Base-by-base conservation (phyloP, 371 early-diverging fungal species). In the Mortierella sp. region DNA sequence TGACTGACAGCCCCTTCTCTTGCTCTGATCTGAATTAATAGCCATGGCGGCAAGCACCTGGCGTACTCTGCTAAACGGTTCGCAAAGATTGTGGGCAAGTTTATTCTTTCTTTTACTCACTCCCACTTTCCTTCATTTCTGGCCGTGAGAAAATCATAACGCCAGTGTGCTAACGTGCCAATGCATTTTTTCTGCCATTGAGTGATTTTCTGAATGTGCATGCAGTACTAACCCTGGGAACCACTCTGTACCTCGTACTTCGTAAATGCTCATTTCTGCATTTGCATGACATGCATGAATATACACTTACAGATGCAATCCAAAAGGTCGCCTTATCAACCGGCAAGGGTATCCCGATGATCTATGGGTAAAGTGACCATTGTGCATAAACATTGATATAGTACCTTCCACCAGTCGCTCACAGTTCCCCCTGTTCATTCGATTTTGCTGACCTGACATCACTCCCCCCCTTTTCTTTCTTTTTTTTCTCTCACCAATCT, bases 41-140 rank as follows among this genome's bases (percentile, higher is more conserved):
- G 77, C 73, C 90, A 89, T 74, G 87, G 80, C 24, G 90, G 90
- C 38, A 75, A 78, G 71, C 90, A 88, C 77, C 77, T 83, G 70
- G 81, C 87, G 55, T 90, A 90, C 75, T 90, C 90, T 49, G 88
- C 91, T 11, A 75, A 79, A 68, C 77, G 63, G 58, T 90, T 90
- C 71, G 80, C 90, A 14, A 87, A 87, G 70, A 77, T 90, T 43
- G 90, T 90, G 16, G 88, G 83, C 79, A 83, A 44, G 74, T 51
- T 43, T 68, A n/a, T 35, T n/a, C 11, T 2, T 49, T n/a, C 75
- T 16, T 27, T 70, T n/a, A n/a, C 2, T 38, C 21, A 7, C 11
- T 24, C 27, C 14, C 21, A 12, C 32, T 35, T 74, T 21, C 24
- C 1, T 49, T 11, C 32, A 46, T 27, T 72, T 46, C 35, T 18